A percentile compares a stretch with the other conserved stretches of the same genome.
Conservation (phyloP, 2,329 filamentous ascomycete genomes). For the Penicillium sp. region DNA sequence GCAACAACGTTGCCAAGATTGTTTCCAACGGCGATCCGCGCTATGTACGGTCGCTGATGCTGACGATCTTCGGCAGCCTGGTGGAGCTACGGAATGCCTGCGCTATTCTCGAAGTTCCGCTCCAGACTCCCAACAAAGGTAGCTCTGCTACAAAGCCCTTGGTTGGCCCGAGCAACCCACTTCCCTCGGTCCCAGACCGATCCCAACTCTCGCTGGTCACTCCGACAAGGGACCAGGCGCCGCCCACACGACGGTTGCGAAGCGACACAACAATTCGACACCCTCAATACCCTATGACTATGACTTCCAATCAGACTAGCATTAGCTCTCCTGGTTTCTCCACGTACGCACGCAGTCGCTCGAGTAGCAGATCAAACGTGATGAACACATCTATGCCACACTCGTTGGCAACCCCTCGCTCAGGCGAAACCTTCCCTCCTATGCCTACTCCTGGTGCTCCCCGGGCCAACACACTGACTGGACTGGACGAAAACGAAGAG, state of each 20-base stretch:
- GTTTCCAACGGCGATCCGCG: constrained; percentile 49
- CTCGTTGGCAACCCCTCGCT: constrained; percentile 60
- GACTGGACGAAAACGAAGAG: constrained; percentile 62
- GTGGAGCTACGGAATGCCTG: constrained; percentile 54
- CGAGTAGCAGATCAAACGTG: constrained; percentile 48
- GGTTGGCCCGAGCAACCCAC: constrained; percentile 26
- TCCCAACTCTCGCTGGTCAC: constrained; percentile 30
- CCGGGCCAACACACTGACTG: constrained; percentile 48
- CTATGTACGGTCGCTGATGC: constrained; percentile 51
- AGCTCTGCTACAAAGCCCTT: constrained; percentile 23
- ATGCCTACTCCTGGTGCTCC: constrained; percentile 39
- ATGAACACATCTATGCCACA: constrained; percentile 41
- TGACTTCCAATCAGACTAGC: constrained; percentile 24
- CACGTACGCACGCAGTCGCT: constrained; percentile 34
- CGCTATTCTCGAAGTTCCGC: constrained; percentile 41
- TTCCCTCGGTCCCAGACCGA: constrained; percentile 20
- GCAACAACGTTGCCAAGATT: constrained; percentile 43
- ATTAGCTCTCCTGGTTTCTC: constrained; percentile 27
- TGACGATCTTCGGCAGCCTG: constrained; percentile 51
- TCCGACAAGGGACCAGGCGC: constrained; percentile 41
- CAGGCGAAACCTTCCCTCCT: constrained; percentile 66
- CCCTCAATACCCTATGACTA: constrained; percentile 27
- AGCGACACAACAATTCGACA: constrained; percentile 47
- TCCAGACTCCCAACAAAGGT: constrained; percentile 25
- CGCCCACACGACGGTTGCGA: constrained; percentile 39